Percentiles rank a stretch among this genome's conserved stretches.
Evolutionary conservation across 2,329 filamentous ascomycete genomes (phyloP).

Genomic region (Ceratocystis variospora): DNA sequence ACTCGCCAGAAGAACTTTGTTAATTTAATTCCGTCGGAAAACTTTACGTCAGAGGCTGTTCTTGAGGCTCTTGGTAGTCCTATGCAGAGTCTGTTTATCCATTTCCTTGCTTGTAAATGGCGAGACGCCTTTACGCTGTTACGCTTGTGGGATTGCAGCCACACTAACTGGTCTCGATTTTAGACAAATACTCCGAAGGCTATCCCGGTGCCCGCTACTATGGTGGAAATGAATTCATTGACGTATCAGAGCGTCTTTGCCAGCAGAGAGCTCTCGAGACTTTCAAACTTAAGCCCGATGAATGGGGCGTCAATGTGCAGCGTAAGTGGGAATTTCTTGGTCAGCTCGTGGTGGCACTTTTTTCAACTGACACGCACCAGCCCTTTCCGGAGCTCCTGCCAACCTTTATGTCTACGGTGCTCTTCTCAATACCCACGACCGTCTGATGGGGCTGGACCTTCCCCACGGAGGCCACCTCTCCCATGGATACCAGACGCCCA

Average conservation of each 20-base stretch:
- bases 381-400: slow-evolving; percentile 58
- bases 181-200: slow-evolving; percentile 96
- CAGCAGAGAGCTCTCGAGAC: slow-evolving; percentile 80
- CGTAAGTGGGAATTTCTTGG: slow-evolving; percentile 35
- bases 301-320: slow-evolving; percentile 97
- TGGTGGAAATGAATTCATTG: slow-evolving; percentile 92
- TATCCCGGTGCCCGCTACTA: slow-evolving; percentile 96
- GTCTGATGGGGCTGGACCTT: slow-evolving; percentile 91
- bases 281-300: slow-evolving; percentile 66
- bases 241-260: slow-evolving; percentile 76
- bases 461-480: slow-evolving; percentile 93
- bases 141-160: not conserved
- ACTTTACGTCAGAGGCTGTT: slow-evolving; percentile 87
- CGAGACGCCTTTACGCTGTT: not conserved
- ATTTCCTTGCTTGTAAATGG: not conserved
- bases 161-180: slow-evolving; percentile 15
- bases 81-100: slow-evolving; percentile 62
- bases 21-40: slow-evolving; percentile 90
- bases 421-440: slow-evolving; percentile 80
- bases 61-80: slow-evolving; percentile 83
- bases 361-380: slow-evolving; percentile 30
- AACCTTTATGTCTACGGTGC: slow-evolving; percentile 94
- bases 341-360: not conserved
- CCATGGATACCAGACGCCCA: slow-evolving; percentile 92
- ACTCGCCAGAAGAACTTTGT: slow-evolving; percentile 94